phyloP scores from a whole-genome alignment of 1,284 basidiomycete species.

The Papiliotrema fonsecae region DNA sequence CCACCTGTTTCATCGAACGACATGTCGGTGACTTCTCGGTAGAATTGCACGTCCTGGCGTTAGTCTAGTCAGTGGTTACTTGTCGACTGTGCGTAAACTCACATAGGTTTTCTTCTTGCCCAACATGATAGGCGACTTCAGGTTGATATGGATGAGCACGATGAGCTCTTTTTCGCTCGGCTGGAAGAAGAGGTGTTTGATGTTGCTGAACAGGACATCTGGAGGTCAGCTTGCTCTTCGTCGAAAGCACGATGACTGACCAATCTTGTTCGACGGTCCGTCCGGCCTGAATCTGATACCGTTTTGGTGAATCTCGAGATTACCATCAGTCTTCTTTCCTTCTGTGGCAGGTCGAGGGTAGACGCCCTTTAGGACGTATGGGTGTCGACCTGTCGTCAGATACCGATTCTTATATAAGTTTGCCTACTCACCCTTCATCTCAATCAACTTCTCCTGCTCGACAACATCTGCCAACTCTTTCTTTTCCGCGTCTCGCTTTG shows the following conservation, averaged over 20 bases:
- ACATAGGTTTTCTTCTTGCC: slow-evolving; percentile 97
- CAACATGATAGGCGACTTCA: slow-evolving; percentile 95
- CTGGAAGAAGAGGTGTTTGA: slow-evolving; percentile 99
- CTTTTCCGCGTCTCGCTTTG: slow-evolving; percentile 95
- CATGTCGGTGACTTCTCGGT: slow-evolving; percentile 94
- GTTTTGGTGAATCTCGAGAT: slow-evolving; percentile 96
- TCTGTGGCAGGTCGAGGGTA: slow-evolving; percentile 78
- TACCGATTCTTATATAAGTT: background rate
- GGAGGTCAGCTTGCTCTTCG: slow-evolving; percentile 4
- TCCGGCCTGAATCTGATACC: slow-evolving; percentile 89
- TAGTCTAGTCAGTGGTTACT: too few relatives aligned
- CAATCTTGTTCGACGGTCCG: slow-evolving; percentile 72
- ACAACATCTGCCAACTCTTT: slow-evolving; percentile 98
- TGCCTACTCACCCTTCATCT: slow-evolving; percentile 63
- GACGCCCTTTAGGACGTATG: slow-evolving; percentile 79
- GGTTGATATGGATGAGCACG: slow-evolving; percentile 89
- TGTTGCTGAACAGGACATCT: slow-evolving; percentile 95
- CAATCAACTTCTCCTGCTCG: slow-evolving; percentile 84
- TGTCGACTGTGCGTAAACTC: too few relatives aligned
- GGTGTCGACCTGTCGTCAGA: slow-evolving; percentile 55
- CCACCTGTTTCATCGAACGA: slow-evolving; percentile 97
- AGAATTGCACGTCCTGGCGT: slow-evolving; percentile 89
- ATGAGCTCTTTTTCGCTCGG: slow-evolving; percentile 95
- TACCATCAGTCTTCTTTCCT: slow-evolving; percentile 62
- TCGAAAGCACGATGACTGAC: slow-evolving; percentile 46